Percentiles rank a stretch among this genome's conserved stretches.
phyloP scores from a whole-genome alignment of 169 alveolate genomes.

The Plasmodium billcollinsi region DNA sequence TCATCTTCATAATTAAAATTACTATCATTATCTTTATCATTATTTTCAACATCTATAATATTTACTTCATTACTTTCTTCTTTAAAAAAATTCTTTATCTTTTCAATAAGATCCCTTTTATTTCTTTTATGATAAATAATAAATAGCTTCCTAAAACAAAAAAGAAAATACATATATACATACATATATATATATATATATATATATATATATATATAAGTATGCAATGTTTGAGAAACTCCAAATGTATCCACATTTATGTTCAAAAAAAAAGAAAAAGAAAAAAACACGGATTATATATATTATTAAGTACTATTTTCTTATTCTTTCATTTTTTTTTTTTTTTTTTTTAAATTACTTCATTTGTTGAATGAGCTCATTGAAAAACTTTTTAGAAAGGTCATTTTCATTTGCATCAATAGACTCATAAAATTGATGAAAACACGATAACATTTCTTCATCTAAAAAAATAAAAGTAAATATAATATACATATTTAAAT shows the following conservation, averaged over 20 bases:
- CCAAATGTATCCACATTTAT: background rate
- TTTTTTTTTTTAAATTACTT: constrained; percentile 23
- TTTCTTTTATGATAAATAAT: constrained; percentile 50
- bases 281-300: background rate
- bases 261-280: background rate
- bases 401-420: constrained; percentile 38
- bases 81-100: constrained; percentile 30
- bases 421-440: constrained; percentile 58
- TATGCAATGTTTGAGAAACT: no score
- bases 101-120: constrained; percentile 39
- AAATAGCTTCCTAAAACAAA: constrained; percentile 26
- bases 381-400: constrained; percentile 28
- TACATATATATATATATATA: background rate
- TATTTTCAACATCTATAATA: constrained; percentile 35
- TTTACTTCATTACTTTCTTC: constrained; percentile 67
- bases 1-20: background rate
- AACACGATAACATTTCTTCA: constrained; percentile 50
- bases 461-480: constrained; percentile 21
- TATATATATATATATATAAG: no score
- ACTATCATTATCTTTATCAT: background rate
- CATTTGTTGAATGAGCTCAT: constrained; percentile 38
- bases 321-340: background rate
- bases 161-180: background rate
- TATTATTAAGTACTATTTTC: no score
- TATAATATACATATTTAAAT: no score